A percentile compares a stretch with the other conserved stretches of the same genome.
phyloP scores from a whole-genome alignment of 164 flowering plant genomes.

The Liquidambar formosana region DNA sequence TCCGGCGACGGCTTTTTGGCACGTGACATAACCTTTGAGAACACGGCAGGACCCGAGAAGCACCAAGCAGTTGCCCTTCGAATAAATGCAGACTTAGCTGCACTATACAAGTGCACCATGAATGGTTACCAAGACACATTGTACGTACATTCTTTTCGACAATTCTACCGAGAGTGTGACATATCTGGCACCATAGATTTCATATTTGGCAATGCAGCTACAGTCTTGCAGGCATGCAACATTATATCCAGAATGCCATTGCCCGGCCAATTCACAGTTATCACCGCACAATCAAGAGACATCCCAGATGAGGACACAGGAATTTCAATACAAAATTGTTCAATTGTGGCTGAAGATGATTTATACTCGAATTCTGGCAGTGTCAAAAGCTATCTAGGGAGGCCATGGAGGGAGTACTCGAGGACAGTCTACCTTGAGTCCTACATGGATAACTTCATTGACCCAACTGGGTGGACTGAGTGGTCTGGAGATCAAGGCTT shows the following conservation, averaged over 20 bases:
- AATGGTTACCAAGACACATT: slow-evolving; percentile 74
- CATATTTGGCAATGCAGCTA: slow-evolving; percentile 87
- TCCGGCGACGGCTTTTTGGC: slow-evolving; percentile 83
- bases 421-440: slow-evolving; percentile 62
- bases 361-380: slow-evolving; percentile 26
- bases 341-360: slow-evolving; percentile 55
- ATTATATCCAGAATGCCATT: slow-evolving; percentile 58
- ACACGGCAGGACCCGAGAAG: slow-evolving; percentile 78
- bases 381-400: slow-evolving; percentile 67
- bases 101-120: slow-evolving; percentile 59
- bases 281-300: slow-evolving; percentile 72
- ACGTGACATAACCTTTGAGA: slow-evolving; percentile 69
- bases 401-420: slow-evolving; percentile 77
- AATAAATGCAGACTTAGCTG: slow-evolving; percentile 66
- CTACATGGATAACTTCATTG: slow-evolving; percentile 62
- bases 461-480: slow-evolving; percentile 60
- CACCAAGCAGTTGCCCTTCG: slow-evolving; percentile 88
- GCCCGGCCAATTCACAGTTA: slow-evolving; percentile 60
- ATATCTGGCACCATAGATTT: slow-evolving; percentile 81
- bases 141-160: slow-evolving; percentile 78
- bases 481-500: slow-evolving; percentile 53
- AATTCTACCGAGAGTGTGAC: slow-evolving; percentile 81
- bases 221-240: slow-evolving; percentile 67
- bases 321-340: slow-evolving; percentile 74
- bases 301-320: slow-evolving; percentile 66